A percentile compares a stretch with the other conserved stretches of the same genome.
Evolutionary conservation across 2,329 filamentous ascomycete genomes (phyloP).

Genomic region (Chrysoporthe puriensis): DNA sequence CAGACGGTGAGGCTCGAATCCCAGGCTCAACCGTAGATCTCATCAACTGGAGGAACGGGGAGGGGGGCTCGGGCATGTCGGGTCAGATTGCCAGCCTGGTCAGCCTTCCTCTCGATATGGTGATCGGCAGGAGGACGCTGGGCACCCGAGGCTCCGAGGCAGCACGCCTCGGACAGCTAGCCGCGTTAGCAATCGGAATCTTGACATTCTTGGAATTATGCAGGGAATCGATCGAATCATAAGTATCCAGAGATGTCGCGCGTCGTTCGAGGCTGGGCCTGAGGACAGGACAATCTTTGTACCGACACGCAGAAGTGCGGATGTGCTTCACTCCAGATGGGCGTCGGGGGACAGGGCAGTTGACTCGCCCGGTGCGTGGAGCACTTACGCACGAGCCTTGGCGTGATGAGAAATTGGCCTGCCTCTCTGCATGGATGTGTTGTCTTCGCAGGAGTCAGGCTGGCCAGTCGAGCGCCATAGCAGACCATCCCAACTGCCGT

Average conservation of each 20-base stretch:
- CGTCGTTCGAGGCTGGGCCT: background rate
- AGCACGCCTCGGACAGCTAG: background rate
- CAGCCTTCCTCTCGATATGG: background rate
- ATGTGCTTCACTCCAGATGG: background rate
- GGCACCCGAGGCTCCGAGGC: background rate
- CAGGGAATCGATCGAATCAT: conserved; percentile 4
- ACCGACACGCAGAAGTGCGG: background rate
- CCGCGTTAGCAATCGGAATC: background rate
- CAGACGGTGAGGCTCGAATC: background rate
- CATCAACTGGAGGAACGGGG: background rate
- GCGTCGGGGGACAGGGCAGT: background rate
- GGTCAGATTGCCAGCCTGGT: background rate
- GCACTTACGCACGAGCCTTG: conserved; percentile 24
- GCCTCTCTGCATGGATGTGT: conserved; percentile 44
- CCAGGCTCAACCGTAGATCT: conserved; percentile 2
- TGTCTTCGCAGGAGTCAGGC: conserved; percentile 47
- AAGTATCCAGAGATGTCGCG: background rate
- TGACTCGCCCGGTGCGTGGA: conserved; percentile 20
- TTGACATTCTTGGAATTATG: background rate
- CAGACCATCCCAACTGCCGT: conserved; percentile 12
- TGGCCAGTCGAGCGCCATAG: conserved; percentile 21
- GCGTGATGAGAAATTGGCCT: conserved; percentile 30
- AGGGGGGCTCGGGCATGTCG: background rate
- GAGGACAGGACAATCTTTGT: background rate
- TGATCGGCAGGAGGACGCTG: background rate